These are phyloP conservation scores for Elsinoe perseae DNA, from an alignment of 2,329 filamentous ascomycete genomes.

Conservation along the genomic window DNA sequence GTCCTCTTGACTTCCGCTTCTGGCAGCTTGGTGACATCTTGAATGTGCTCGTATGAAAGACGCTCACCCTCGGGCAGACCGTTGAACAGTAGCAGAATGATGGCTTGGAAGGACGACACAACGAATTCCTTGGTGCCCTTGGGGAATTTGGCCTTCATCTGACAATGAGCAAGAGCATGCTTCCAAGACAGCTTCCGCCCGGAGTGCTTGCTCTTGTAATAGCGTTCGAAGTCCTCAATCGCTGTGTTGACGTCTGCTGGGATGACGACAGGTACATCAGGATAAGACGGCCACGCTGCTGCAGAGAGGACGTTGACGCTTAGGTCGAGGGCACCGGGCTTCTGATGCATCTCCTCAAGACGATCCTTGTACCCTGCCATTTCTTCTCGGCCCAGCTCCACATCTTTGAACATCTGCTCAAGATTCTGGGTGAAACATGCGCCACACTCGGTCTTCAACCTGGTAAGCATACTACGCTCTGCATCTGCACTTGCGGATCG, in stretches of 20 bases:
- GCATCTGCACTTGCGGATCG: conserved; percentile 91
- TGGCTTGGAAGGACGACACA: conserved; percentile 85
- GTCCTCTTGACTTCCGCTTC: conserved; percentile 76
- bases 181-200: conserved; percentile 86
- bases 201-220: conserved; percentile 84
- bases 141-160: conserved; percentile 71
- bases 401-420: conserved; percentile 99
- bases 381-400: conserved; percentile 86
- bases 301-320: conserved; percentile 86
- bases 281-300: conserved; percentile 87
- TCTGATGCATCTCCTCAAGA: conserved; percentile 46
- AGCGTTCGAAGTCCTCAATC: conserved; percentile 70
- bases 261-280: conserved; percentile 65
- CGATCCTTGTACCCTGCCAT: conserved; percentile 79
- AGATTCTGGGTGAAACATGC: conserved; percentile 92
- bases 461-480: conserved; percentile 88
- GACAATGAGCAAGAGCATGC: conserved; percentile 83
- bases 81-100: conserved; percentile 88
- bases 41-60: conserved; percentile 68
- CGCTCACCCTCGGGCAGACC: conserved; percentile 53
- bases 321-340: conserved; percentile 59
- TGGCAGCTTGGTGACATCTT: conserved; percentile 64
- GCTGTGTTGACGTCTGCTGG: conserved; percentile 68
- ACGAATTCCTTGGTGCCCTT: conserved; percentile 79
- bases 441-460: conserved; percentile 88